These are phyloP conservation scores for Aureobasidium lini DNA, from an alignment of 2,329 filamentous ascomycete species.

Conservation along the genomic window DNA sequence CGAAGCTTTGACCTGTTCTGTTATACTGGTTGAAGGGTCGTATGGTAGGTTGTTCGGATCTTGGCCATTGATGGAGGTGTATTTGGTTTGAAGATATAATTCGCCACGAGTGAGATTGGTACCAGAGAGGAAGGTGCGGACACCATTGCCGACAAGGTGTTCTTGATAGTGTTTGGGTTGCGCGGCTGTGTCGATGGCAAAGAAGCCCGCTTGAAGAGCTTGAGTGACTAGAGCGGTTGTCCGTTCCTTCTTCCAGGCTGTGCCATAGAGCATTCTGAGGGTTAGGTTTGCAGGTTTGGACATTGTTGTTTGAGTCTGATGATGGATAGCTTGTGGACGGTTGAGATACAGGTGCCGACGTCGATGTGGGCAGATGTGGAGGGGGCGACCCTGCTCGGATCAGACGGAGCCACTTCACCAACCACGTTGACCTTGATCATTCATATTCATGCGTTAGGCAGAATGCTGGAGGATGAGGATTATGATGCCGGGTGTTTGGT, in stretches of 20 bases:
- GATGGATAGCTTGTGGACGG: neutral
- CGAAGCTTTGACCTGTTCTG: slow-evolving; percentile 59
- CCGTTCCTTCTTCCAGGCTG: slow-evolving; percentile 73
- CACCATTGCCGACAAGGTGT: slow-evolving; percentile 58
- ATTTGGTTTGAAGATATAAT: slow-evolving; percentile 80
- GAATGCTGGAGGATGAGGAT: neutral
- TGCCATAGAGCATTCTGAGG: slow-evolving; percentile 61
- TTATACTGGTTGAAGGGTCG: slow-evolving; percentile 48
- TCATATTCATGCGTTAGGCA: neutral
- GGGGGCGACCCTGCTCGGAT: neutral
- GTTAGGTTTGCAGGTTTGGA: slow-evolving; percentile 7
- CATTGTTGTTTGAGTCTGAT: neutral
- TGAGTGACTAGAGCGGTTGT: slow-evolving; percentile 61
- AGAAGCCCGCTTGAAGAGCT: slow-evolving; percentile 63
- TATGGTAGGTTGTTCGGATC: slow-evolving; percentile 56
- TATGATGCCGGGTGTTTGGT: neutral
- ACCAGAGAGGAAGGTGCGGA: slow-evolving; percentile 53
- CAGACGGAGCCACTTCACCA: neutral
- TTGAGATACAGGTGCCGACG: neutral
- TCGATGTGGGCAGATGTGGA: neutral
- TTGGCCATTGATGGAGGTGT: slow-evolving; percentile 58
- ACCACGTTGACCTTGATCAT: neutral
- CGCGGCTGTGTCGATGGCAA: slow-evolving; percentile 68
- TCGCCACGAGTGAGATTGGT: slow-evolving; percentile 52
- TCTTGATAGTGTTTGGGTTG: slow-evolving; percentile 76